Evolutionary conservation across 179 eudicot species (phyloP).

Genomic region (Camellia oleifera): DNA sequence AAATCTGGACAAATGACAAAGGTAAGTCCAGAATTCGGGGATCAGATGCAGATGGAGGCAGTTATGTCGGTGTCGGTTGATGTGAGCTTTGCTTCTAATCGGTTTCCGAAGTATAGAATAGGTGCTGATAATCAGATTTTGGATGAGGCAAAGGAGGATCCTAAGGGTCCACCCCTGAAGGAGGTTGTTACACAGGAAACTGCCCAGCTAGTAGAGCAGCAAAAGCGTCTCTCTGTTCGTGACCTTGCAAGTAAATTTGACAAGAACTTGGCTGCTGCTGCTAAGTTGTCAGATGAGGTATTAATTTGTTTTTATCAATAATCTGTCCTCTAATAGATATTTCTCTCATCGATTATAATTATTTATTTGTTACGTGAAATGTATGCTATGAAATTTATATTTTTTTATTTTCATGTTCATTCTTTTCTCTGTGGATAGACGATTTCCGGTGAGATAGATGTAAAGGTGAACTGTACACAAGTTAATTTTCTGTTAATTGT

Average conservation of each 20-base stretch:
- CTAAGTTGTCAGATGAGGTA: conserved; percentile 86
- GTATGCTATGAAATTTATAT: background rate
- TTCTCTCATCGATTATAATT: background rate
- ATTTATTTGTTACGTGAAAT: background rate
- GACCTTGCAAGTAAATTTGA: conserved; percentile 96
- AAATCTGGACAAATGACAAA: conserved; percentile 57
- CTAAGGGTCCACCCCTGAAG: conserved; percentile 63
- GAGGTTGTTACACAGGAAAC: conserved; percentile 82
- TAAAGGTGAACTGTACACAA: background rate
- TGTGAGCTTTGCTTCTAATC: conserved; percentile 74
- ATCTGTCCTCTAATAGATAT: background rate
- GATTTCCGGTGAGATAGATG: background rate
- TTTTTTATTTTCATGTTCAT: background rate
- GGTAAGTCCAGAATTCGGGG: conserved; percentile 68
- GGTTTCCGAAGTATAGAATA: conserved; percentile 80
- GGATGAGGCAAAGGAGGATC: conserved; percentile 61
- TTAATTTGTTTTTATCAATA: conserved; percentile 8
- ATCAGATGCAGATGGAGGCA: conserved; percentile 50
- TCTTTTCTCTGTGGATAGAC: background rate
- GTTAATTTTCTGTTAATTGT: background rate
- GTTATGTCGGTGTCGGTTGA: conserved; percentile 81
- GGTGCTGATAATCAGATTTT: conserved; percentile 89
- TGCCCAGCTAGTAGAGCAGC: conserved; percentile 72
- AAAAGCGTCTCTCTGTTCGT: conserved; percentile 87
- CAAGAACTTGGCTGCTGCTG: conserved; percentile 84